Evolutionary conservation across 179 eudicot genomes (phyloP), one percentile per base, ranked within the genome.

Genomic region (Drosera spatulata): DNA sequence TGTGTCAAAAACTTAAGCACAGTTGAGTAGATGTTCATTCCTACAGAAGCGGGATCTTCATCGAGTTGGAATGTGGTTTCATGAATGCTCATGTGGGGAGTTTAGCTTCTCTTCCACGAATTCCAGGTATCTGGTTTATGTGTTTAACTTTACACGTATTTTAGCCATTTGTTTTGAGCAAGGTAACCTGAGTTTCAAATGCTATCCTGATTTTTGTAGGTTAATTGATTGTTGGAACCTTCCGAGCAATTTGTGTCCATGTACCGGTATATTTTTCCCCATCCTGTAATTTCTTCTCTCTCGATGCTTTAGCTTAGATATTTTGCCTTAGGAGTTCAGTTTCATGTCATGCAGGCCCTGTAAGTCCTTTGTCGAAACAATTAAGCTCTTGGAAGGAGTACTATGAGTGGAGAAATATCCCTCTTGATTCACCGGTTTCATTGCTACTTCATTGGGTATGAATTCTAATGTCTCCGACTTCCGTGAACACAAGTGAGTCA

Each of bases 371-470:
- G 69, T 69, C 83, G 3, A 65, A 77, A 68, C 79, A 64, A 55
- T 72, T 88, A 69, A 66, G 50, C 67, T 70, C 74, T 71, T 91
- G 98, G 98, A 74, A 80, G 79, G 87, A 88, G 38, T 88, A 91
- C 68, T 86, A 80, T 75, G 86, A 86, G 50, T 91, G 98, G 98
- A 84, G 98, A 74, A 63, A 78, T 63, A 80, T 91, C 50, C 84
- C 89, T 6, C 61, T 80, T 33, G 67, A 70, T 71, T 88, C 96
- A 71, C 91, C 98, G 22, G 93, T 71, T 67, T 82, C 95, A 52
- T 66, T 91, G 71, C 78, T 84, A 73, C 96, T 91, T 67, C 96
- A 91, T 41, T 91, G 88, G 97, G 96, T 88, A 85, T 49, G 71
- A 7, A 50, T 53, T 70, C 54, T 33, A 4, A 12, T 51, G 4